phyloP scores from a whole-genome alignment of 208 protist species.

The Leishmania tarentolae region DNA sequence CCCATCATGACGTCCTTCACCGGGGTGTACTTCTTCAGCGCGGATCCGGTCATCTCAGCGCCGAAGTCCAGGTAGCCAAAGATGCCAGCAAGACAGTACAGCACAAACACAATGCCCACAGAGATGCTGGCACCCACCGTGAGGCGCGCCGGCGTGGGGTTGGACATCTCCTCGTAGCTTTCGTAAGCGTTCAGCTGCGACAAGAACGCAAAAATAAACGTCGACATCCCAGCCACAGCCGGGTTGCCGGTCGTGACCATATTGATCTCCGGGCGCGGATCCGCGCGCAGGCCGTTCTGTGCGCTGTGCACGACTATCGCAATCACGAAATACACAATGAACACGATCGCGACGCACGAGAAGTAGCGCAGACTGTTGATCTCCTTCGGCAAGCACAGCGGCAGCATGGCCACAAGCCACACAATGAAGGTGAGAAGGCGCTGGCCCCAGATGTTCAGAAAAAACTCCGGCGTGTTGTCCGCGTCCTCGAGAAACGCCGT shows the following conservation, averaged over 20 bases:
- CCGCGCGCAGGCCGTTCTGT: slow-evolving; percentile 35
- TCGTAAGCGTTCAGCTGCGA: slow-evolving; percentile 78
- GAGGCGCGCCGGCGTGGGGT: slow-evolving; percentile 54
- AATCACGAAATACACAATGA: slow-evolving; percentile 79
- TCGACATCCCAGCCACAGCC: slow-evolving; percentile 55
- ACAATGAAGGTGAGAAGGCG: slow-evolving; percentile 56
- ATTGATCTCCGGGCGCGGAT: slow-evolving; percentile 41
- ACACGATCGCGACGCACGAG: slow-evolving; percentile 54
- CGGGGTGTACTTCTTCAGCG: slow-evolving; percentile 69
- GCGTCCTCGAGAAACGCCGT: slow-evolving; percentile 46
- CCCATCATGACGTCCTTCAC: slow-evolving; percentile 48
- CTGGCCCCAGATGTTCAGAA: slow-evolving; percentile 33
- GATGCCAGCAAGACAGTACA: slow-evolving; percentile 83
- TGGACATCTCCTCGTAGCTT: slow-evolving; percentile 65
- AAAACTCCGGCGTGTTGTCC: slow-evolving; percentile 30
- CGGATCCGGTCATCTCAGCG: slow-evolving; percentile 33
- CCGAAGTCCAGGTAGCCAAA: slow-evolving; percentile 87
- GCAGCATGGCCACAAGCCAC: slow-evolving; percentile 74
- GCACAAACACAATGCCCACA: slow-evolving; percentile 45
- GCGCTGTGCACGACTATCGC: slow-evolving; percentile 60
- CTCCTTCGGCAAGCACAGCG: slow-evolving; percentile 73
- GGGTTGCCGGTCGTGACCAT: slow-evolving; percentile 51
- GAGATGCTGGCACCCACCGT: slow-evolving; percentile 39
- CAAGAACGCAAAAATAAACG: slow-evolving; percentile 75
- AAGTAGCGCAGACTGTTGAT: slow-evolving; percentile 84